Conservation (phyloP, 208 protist species). For the Trypanosomatidae sp. region DNA sequence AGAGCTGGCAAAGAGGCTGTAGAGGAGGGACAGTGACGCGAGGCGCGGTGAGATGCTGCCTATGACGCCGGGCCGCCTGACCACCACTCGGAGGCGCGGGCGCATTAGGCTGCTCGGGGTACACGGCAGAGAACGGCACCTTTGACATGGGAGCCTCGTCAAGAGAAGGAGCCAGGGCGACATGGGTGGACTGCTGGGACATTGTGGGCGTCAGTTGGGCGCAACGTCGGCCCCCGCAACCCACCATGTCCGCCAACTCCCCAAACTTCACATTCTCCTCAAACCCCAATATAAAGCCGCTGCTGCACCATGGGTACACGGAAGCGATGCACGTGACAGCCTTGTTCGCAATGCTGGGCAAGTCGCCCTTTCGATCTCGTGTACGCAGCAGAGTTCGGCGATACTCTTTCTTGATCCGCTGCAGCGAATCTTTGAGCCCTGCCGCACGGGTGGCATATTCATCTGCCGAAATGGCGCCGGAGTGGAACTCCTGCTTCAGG, state of each 20-base stretch:
- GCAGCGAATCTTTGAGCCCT: conserved; percentile 12
- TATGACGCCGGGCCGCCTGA: neutral
- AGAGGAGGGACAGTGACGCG: conserved; percentile 10
- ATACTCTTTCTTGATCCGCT: conserved; percentile 41
- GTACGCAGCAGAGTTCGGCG: conserved; percentile 38
- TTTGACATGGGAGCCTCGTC: no score
- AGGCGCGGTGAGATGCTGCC: conserved; percentile 7
- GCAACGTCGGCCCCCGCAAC: conserved; percentile 1
- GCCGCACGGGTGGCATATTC: conserved; percentile 6
- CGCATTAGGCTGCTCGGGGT: neutral
- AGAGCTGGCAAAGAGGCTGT: conserved; percentile 11
- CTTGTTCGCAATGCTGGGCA: conserved; percentile 31
- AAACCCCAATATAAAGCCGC: conserved; percentile 42
- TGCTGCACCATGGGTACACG: conserved; percentile 48
- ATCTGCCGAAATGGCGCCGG: conserved; percentile 4
- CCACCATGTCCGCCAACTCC: neutral
- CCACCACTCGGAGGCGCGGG: conserved; percentile 4
- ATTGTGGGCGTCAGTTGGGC: neutral
- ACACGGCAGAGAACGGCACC: neutral
- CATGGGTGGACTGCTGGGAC: neutral
- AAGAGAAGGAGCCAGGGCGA: neutral
- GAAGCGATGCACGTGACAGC: conserved; percentile 45
- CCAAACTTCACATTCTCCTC: conserved; percentile 38
- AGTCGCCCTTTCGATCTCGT: conserved; percentile 22
- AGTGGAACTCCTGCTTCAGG: conserved; percentile 5